Base-by-base conservation (phyloP, 768 basidiomycete genomes). In the Flagelloscypha sp. region DNA sequence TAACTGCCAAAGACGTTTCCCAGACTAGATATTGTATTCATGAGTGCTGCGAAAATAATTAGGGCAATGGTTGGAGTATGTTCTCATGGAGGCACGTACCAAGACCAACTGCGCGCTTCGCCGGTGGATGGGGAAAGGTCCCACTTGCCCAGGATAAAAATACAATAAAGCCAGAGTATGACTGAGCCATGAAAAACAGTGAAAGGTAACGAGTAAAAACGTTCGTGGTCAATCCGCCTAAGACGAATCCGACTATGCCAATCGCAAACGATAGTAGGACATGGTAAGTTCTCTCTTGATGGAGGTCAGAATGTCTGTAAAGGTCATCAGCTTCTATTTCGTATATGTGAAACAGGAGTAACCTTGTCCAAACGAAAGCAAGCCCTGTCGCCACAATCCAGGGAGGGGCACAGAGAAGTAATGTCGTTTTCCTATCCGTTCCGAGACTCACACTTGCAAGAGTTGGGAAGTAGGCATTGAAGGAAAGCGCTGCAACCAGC, bases 1-100 rank as follows among this genome's bases (percentile, higher is more conserved):
- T 84, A 83, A 25, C 76, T 76, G 43, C 88, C 87, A 12, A 79
- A 68, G 37, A 93, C 66, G 56, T 92, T 93, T 5, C 89, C 90
- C 18, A 90, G 65, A 50, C 86, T 80, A 20, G 80, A 77, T 56
- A 84, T 83, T 18, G 80, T 76, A 55, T 89, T 86, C 51, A 87
- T 72, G 47, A 83, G 61, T 8, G 84, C n/a, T n/a, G n/a, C n/a
- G n/a, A n/a, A n/a, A n/a, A n/a, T n/a, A n/a, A n/a, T n/a, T n/a
- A n/a, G n/a, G n/a, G n/a, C n/a, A n/a, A n/a, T n/a, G n/a, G n/a
- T n/a, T n/a, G n/a, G n/a, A n/a, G n/a, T n/a, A n/a, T n/a, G n/a
- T n/a, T n/a, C n/a, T n/a, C n/a, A n/a, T n/a, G n/a, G n/a, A n/a
- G n/a, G n/a, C n/a, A n/a, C n/a, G n/a, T n/a, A n/a, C n/a, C 87